A percentile compares a stretch with the other conserved stretches of the same genome.
phyloP scores from a whole-genome alignment of 805 yeast species.

The Lipomyces yamanashiensis region DNA sequence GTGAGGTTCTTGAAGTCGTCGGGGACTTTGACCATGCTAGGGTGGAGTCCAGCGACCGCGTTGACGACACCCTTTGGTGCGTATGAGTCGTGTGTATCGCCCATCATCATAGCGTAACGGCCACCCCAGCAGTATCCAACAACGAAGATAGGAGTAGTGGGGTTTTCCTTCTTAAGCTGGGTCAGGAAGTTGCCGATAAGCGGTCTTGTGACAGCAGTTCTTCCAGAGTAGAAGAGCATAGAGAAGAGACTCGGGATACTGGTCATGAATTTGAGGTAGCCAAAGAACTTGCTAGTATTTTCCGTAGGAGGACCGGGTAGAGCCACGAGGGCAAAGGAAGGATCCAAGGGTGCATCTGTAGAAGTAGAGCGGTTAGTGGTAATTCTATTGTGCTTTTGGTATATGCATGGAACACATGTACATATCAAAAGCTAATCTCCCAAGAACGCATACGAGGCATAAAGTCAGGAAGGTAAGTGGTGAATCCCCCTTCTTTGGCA shows the following conservation, averaged over 20 bases:
- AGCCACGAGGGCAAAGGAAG: not conserved
- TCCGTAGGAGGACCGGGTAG: not conserved
- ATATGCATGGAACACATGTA: not conserved
- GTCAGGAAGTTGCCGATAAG: slow-evolving; percentile 20
- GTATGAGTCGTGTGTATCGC: slow-evolving; percentile 1
- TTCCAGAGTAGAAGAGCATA: slow-evolving; percentile 3
- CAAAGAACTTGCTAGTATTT: not conserved
- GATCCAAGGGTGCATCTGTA: not conserved
- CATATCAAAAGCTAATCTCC: not conserved
- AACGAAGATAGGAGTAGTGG: slow-evolving; percentile 13
- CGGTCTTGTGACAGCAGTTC: slow-evolving; percentile 17
- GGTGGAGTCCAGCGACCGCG: slow-evolving; percentile 31
- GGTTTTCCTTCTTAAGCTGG: slow-evolving; percentile 3
- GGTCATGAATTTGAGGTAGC: not conserved
- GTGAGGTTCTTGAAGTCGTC: slow-evolving; percentile 16
- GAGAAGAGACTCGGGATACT: slow-evolving; percentile 1
- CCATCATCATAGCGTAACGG: slow-evolving; percentile 19
- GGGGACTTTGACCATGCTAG: slow-evolving; percentile 20
- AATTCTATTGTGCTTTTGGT: not conserved
- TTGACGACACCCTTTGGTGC: slow-evolving; percentile 15
- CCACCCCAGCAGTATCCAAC: slow-evolving; percentile 37
- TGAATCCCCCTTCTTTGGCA: slow-evolving; percentile 25
- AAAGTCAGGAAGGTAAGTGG: slow-evolving; percentile 22
- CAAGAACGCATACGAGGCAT: slow-evolving; percentile 14
- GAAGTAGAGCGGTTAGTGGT: not conserved